phyloP scores from a whole-genome alignment of 1,284 basidiomycete species.

The Apiotrichum brassicae region DNA sequence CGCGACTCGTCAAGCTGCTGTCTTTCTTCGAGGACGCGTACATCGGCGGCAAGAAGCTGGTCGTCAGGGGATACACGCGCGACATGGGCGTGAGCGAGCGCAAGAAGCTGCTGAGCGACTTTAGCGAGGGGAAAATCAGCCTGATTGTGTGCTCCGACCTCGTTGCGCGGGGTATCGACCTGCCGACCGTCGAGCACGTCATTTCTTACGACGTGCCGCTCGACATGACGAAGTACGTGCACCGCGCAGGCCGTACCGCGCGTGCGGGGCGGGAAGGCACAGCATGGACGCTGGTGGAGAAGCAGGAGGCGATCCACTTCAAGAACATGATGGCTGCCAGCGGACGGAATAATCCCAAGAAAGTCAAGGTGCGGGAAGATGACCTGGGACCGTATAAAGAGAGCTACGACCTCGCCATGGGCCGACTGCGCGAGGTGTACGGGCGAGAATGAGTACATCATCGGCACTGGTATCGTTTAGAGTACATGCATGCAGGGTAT shows the following conservation, averaged over 20 bases:
- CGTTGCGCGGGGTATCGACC: slow-evolving; percentile 93
- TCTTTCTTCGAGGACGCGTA: slow-evolving; percentile 68
- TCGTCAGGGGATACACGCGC: slow-evolving; percentile 73
- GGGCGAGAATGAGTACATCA: slow-evolving; percentile 22
- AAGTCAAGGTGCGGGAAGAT: slow-evolving; percentile 61
- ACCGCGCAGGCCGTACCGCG: slow-evolving; percentile 90
- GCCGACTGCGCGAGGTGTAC: slow-evolving; percentile 25
- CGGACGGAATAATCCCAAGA: slow-evolving; percentile 67
- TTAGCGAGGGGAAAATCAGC: slow-evolving; percentile 73
- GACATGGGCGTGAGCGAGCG: slow-evolving; percentile 72
- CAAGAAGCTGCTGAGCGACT: slow-evolving; percentile 68
- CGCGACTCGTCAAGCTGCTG: slow-evolving; percentile 73
- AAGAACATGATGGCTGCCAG: slow-evolving; percentile 74
- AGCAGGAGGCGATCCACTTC: slow-evolving; percentile 90
- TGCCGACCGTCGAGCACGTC: slow-evolving; percentile 83
- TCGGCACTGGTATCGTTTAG: too few species aligned
- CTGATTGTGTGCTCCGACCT: slow-evolving; percentile 96
- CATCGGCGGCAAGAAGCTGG: slow-evolving; percentile 41
- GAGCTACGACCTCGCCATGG: slow-evolving; percentile 55
- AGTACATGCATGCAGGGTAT: not conserved
- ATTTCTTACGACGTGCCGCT: slow-evolving; percentile 90
- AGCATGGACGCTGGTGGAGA: slow-evolving; percentile 92
- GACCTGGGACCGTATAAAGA: slow-evolving; percentile 56
- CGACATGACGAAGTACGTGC: slow-evolving; percentile 97
- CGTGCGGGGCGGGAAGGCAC: slow-evolving; percentile 78